Evolutionary conservation across 345 rosid species (phyloP), one percentile per base, ranked within the genome.

Genomic region (Brassica rapa): DNA sequence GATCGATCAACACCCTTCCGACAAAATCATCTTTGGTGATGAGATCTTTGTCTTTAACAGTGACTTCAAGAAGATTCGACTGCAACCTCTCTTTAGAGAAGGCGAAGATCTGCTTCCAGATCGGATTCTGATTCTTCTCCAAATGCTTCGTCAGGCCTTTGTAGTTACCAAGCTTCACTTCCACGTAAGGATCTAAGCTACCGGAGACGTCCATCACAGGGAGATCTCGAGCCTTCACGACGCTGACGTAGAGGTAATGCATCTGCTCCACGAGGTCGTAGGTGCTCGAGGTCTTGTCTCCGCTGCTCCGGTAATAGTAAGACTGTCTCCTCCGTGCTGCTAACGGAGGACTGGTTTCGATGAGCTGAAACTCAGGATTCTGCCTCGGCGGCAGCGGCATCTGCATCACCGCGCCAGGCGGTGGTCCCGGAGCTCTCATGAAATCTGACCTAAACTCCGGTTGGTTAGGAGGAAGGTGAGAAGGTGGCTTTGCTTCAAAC

Each of bases 201-300:
- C 99, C 98, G 5, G 98, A 79, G 6, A 91, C 84, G 73, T 93
- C 98, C 90, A 87, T 95, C 14, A 72, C 87, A 0, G 99, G 99
- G 21, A 95, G 90, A 76, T 90, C 93, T 83, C 84, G 87, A 32
- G 97, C 99, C 79, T 93, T 95, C 3, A 95, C 99, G 8, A 95
- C 99, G 77, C 83, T 87, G 19, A 91, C 98, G 77, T 89, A 95
- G 41, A 95, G 86, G 80, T 80, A 95, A 39, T 87, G 90, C 98
- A 93, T 95, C 86, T 87, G 92, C 85, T 93, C 98, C 4, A 95
- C 99, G 43, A 95, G 87, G 57, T 95, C 98, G 69, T 93, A 93
- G 2, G 96, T 95, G 81, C 85, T 87, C 5, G 92, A 67, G 10
- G 87, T 87, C 85, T 90, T 93, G 79, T 93, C 94, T 15, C 92